phyloP scores from a whole-genome alignment of 1,284 basidiomycete genomes.

The Trichosporon sp. region DNA sequence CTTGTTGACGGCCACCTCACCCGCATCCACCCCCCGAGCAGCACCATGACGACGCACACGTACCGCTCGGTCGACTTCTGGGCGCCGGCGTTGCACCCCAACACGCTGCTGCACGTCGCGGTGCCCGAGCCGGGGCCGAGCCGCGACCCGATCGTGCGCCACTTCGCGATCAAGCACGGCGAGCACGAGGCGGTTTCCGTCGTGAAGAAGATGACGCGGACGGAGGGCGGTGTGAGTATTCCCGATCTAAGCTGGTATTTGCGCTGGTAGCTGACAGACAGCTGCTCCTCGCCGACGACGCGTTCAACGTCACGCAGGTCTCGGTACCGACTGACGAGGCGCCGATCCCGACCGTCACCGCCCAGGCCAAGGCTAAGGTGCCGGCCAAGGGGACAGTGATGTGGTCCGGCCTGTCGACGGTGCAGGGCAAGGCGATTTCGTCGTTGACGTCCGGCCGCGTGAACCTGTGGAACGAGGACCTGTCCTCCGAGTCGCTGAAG shows the following conservation, averaged over 20 bases:
- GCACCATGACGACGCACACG: constrained; percentile 11
- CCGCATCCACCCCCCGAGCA: neutral
- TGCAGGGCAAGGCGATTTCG: constrained; percentile 33
- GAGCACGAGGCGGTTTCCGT: constrained; percentile 31
- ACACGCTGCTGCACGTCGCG: constrained; percentile 43
- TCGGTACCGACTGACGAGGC: constrained; percentile 18
- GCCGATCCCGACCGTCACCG: constrained; percentile 13
- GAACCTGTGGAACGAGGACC: constrained; percentile 22
- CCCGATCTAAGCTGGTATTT: neutral
- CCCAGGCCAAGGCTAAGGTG: constrained; percentile 9
- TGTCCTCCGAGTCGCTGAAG: constrained; percentile 7
- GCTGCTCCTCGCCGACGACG: constrained; percentile 39
- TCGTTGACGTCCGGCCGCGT: constrained; percentile 42
- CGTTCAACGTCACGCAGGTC: constrained; percentile 35
- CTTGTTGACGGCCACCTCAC: neutral
- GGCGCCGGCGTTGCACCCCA: constrained; percentile 43
- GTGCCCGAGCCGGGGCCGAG: constrained; percentile 32
- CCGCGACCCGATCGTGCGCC: constrained; percentile 39
- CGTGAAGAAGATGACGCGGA: constrained; percentile 33
- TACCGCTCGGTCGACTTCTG: constrained; percentile 39
- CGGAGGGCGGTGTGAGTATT: constrained; percentile 17
- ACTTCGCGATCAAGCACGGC: constrained; percentile 41
- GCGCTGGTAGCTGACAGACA: constrained; percentile 5
- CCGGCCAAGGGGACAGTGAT: constrained; percentile 12
- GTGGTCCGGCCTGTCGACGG: constrained; percentile 18